These are phyloP conservation scores for Chenopodium album DNA, from an alignment of 148 eudicot genomes.

Conservation along the genomic window DNA sequence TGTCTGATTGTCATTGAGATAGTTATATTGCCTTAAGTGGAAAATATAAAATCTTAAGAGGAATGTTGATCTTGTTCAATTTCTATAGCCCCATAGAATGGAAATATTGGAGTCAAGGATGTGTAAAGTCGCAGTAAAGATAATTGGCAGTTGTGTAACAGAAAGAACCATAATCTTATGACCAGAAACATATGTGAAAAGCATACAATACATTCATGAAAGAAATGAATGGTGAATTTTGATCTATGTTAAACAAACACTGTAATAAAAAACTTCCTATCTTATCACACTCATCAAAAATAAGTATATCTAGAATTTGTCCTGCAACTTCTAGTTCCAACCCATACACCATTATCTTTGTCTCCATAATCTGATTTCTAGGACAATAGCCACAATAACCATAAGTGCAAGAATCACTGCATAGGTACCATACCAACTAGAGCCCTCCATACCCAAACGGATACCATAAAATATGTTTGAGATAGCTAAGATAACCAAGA, in stretches of 20 bases:
- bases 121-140: not conserved
- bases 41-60: not conserved
- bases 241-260: slow-evolving; percentile 8
- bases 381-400: slow-evolving; percentile 31
- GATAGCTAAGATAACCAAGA: slow-evolving; percentile 47
- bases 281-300: slow-evolving; percentile 8
- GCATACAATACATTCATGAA: slow-evolving; percentile 5
- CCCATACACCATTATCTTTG: slow-evolving; percentile 33
- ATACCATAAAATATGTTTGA: slow-evolving; percentile 77
- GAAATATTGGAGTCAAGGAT: not conserved
- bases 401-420: slow-evolving; percentile 43
- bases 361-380: slow-evolving; percentile 52
- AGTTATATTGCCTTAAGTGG: not conserved
- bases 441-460: slow-evolving; percentile 59
- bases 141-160: not conserved
- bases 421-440: slow-evolving; percentile 62
- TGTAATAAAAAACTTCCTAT: slow-evolving; percentile 1
- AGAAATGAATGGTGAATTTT: not conserved
- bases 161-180: slow-evolving; percentile 2
- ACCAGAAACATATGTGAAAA: not conserved
- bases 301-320: not conserved
- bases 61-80: not conserved
- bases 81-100: not conserved
- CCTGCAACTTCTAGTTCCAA: slow-evolving; percentile 1
- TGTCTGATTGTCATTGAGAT: not conserved